Percentiles rank a stretch among this genome's conserved stretches.
phyloP scores from a whole-genome alignment of 116 monocot genomes.

The Thalassia testudinum region DNA sequence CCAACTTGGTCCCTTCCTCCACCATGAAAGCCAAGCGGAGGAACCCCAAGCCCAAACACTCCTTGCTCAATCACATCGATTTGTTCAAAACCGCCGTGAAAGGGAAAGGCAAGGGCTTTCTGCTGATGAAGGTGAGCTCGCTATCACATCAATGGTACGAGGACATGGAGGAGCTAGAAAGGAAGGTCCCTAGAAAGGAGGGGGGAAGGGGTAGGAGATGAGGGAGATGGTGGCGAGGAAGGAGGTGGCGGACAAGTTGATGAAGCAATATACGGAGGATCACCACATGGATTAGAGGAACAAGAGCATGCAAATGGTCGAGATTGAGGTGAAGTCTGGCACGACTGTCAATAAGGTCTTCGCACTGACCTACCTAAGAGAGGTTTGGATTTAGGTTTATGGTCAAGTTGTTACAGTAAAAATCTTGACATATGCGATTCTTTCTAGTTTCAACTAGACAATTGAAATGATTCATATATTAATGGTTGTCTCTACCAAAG shows the following conservation, averaged over 20 bases:
- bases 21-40: neutral
- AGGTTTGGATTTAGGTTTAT: no score
- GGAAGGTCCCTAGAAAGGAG: constrained; percentile 2
- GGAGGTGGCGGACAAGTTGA: constrained; percentile 1
- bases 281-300: constrained; percentile 37
- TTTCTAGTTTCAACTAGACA: no score
- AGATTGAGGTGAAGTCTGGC: constrained; percentile 50
- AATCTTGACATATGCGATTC: no score
- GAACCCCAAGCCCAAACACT: constrained; percentile 6
- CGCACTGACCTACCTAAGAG: constrained; percentile 68
- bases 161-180: constrained; percentile 2
- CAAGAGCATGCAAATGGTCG: constrained; percentile 49
- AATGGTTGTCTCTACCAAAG: no score
- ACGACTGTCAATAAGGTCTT: constrained; percentile 73
- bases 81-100: neutral
- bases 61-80: constrained; percentile 15
- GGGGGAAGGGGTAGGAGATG: constrained; percentile 2
- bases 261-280: constrained; percentile 41
- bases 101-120: constrained; percentile 7
- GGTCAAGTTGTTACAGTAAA: no score
- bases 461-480: no score
- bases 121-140: constrained; percentile 28
- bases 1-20: neutral
- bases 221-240: neutral
- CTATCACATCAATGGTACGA: constrained; percentile 8